Evolutionary conservation across 495 filamentous ascomycete species (phyloP).

Genomic region (Xylaria sp.): DNA sequence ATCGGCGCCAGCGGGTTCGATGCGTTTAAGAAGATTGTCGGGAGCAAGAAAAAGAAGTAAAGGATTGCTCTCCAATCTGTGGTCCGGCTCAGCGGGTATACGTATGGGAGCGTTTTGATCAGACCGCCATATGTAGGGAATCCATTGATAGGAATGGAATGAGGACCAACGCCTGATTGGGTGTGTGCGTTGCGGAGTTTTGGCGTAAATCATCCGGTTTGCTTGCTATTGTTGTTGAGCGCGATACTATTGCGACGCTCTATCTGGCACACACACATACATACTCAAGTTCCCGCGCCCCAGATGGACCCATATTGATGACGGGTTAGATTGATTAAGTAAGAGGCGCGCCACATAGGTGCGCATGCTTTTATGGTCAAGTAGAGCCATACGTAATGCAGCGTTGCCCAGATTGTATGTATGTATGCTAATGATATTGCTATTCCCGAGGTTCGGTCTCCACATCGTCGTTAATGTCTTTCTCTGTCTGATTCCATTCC

Average conservation of each 20-base stretch:
- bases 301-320: background rate
- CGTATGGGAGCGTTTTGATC: background rate
- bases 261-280: background rate
- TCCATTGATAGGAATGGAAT: background rate
- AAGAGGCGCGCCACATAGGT: background rate
- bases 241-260: background rate
- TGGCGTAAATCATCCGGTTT: background rate
- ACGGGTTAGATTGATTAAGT: background rate
- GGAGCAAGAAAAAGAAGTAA: conserved; percentile 68
- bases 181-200: background rate
- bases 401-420: background rate
- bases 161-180: background rate
- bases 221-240: background rate
- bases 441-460: background rate
- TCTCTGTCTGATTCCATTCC: background rate
- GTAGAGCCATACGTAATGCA: background rate
- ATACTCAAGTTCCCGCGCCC: background rate
- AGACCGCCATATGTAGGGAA: background rate
- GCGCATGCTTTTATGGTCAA: background rate
- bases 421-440: background rate
- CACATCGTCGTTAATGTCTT: background rate
- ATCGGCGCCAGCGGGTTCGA: conserved; percentile 78
- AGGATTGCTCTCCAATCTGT: background rate
- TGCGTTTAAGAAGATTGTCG: conserved; percentile 81
- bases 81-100: background rate